Base-by-base conservation (phyloP, 2,329 filamentous ascomycete species). In the Clarireedia sp. region DNA sequence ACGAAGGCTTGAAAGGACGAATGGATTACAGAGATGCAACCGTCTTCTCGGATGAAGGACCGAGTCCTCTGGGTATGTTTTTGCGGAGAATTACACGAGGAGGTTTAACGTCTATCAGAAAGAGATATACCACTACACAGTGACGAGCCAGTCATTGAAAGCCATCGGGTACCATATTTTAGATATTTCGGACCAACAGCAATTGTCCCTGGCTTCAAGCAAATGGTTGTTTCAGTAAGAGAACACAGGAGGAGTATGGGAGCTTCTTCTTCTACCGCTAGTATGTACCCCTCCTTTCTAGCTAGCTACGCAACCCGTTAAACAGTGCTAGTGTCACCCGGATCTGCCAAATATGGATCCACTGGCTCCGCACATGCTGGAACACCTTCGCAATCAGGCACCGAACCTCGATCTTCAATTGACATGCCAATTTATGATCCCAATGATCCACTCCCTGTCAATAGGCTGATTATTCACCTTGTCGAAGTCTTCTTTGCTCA, bases 161-260 rank as follows among this genome's bases (percentile, higher is more conserved):
- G 80, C 36, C 75, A 86, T 65, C 80, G 86, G 53, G 88, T 95
- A 60, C 90, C 90, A 0, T 96, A 94, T 68, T 95, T 95, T 65
- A 79, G 90, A 58, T 95, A 94, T 70, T 94, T 95, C 67, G 90
- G 90, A 0, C 89, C 89, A 0, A 95, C 90, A 1, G 90, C 90
- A 59, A 95, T 95, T 66, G 89, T 94, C 51, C 90, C 90, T 1
- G 90, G 90, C 21, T 95, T 90, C 73, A 95, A 95, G 71, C 89
- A 95, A 69, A 95, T 95, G 89, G 88, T 95, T 24, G 85, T 87
- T 57, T 85, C 86, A 53, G 82, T 91, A 29, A 79, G 85, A 57
- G 83, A 86, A 57, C 76, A 82, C 57, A 78, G 83, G 23, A 78
- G 78, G 23, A 83, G 83, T 51, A 78, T 76, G 16, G 65, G 64